Evolutionary conservation across 306 rosid species (phyloP), one percentile per base, ranked within the genome.

Genomic region (Calophaca sinica): DNA sequence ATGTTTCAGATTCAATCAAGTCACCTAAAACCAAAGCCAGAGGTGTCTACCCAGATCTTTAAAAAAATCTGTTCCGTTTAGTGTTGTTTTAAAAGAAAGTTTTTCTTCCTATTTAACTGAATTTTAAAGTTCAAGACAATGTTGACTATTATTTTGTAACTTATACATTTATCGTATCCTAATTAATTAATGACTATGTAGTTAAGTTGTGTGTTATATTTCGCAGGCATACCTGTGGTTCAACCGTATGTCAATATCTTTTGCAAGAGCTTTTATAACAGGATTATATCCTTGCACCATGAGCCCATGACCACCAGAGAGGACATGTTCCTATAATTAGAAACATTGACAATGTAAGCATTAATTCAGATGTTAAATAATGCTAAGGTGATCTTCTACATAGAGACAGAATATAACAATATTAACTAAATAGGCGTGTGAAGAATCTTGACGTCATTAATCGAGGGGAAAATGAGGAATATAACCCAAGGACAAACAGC

Each of bases 291-390:
- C 96, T 78, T 85, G 87, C 81, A 90, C 91, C 96, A 90, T 90
- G 75, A 90, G 91, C 72, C 96, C 96, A 62, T 90, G 96, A 77
- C 96, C 96, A 57, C 96, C 96, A 42, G 93, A 68, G 54, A 90
- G 96, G 50, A 90, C 89, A 50, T 90, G 84, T 82, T 90, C 96
- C 93, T 89, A 79, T 35, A 51, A 77, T 12, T 13, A 79, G 58
- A 44, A 68, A 33, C 50, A 77, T 62, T 65, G 65, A 68, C 74
- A 61, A 45, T 67, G 64, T 84, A 57, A 87, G 87, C 67, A 72
- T 11, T 42, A 71, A 48, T 15, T 66, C 52, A 33, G 54, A 52
- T 62, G 68, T 51, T 55, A 75, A 29, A 75, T 54, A 67, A 28
- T 38, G n/a, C 7, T 60, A 20, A 66, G 29, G 46, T 61, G 15